A percentile compares a stretch with the other conserved stretches of the same genome.
Conservation (phyloP, 306 rosid species). For the Castanopsis chinensis region DNA sequence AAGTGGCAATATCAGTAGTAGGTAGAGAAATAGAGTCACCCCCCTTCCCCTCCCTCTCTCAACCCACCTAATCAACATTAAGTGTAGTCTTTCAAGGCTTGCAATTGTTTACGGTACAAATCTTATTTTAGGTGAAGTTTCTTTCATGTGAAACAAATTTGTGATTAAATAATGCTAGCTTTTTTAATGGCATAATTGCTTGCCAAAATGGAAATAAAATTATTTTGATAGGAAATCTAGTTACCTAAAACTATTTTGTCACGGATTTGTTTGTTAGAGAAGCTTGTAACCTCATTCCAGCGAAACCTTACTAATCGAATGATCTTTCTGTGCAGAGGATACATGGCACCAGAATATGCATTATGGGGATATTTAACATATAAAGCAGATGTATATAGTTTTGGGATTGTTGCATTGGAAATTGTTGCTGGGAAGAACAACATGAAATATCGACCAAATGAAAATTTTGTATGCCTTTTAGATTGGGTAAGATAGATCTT, state of each 20-base stretch:
- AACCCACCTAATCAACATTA: no score
- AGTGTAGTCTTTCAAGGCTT: no score
- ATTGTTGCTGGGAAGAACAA: conserved; percentile 47
- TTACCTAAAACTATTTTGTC: no score
- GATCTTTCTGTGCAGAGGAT: conserved; percentile 45
- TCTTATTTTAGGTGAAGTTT: no score
- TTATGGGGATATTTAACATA: conserved; percentile 54
- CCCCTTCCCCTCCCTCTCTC: no score
- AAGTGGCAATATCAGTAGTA: not conserved
- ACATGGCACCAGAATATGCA: conserved; percentile 77
- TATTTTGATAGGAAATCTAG: no score
- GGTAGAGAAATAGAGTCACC: no score
- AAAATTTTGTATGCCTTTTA: conserved; percentile 55
- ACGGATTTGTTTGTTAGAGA: not conserved
- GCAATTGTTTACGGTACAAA: no score
- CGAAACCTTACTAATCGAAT: not conserved
- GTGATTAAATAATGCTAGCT: not conserved
- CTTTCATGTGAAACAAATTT: not conserved
- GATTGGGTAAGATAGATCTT: conserved; percentile 47
- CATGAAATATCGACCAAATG: conserved; percentile 34
- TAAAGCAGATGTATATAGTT: conserved; percentile 70
- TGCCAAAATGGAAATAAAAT: no score
- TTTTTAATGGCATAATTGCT: no score
- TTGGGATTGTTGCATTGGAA: conserved; percentile 61
- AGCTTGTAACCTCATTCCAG: not conserved